Evolutionary conservation across 805 yeast genomes (phyloP).

Genomic region (Tetrapisispora namnaoensis): DNA sequence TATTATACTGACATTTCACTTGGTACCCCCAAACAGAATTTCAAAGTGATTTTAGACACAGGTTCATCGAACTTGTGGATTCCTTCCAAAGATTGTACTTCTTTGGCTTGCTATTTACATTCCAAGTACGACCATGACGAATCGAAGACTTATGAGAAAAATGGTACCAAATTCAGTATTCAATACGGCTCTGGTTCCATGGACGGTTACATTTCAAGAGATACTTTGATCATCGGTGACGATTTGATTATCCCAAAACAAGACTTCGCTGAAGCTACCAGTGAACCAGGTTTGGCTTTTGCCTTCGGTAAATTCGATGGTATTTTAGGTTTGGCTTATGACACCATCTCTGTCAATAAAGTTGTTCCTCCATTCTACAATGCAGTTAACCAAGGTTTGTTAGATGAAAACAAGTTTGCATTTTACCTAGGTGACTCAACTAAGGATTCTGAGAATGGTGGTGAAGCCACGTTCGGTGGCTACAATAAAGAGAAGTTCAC

Average conservation of each 20-base stretch:
- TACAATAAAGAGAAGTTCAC: conserved; percentile 62
- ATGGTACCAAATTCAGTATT: conserved; percentile 79
- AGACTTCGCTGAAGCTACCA: conserved; percentile 94
- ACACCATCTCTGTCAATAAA: conserved; percentile 78
- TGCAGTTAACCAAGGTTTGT: conserved; percentile 70
- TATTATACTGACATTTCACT: conserved; percentile 83
- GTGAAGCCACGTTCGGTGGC: conserved; percentile 94
- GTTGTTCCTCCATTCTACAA: conserved; percentile 92
- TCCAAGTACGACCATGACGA: conserved; percentile 76
- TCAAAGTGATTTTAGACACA: conserved; percentile 91
- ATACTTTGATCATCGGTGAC: conserved; percentile 62
- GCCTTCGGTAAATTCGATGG: conserved; percentile 99
- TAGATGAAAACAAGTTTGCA: conserved; percentile 79
- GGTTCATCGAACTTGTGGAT: conserved; percentile 98
- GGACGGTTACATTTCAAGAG: conserved; percentile 88
- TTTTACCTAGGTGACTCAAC: conserved; percentile 85
- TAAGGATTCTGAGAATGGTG: conserved; percentile 58
- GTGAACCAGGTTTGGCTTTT: conserved; percentile 95
- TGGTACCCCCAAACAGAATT: conserved; percentile 89
- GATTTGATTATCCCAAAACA: conserved; percentile 69
- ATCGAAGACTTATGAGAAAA: conserved; percentile 76
- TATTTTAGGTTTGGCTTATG: conserved; percentile 89
- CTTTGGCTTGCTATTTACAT: conserved; percentile 93
- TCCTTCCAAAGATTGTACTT: conserved; percentile 79
- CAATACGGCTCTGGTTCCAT: conserved; percentile 89